Evolutionary conservation across 2,329 filamentous ascomycete species (phyloP), one percentile per base, ranked within the genome.

Genomic region (Fusarium floridanum): DNA sequence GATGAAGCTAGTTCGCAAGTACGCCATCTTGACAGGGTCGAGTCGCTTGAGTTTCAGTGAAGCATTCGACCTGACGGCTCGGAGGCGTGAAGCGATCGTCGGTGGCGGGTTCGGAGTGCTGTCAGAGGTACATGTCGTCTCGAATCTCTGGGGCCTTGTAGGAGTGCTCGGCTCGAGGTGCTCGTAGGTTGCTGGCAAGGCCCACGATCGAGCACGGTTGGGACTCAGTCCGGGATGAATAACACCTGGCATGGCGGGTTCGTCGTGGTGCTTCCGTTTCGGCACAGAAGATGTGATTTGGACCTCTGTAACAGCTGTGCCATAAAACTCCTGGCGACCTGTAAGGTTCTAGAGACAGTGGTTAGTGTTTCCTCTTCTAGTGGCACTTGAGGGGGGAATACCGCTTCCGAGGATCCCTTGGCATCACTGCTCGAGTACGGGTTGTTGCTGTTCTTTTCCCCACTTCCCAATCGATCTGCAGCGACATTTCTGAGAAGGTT

Each of bases 1-100:
- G 11, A 91, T 88, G 80, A 90, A 90, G 24, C 88, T 90, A 3
- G 89, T 91, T 16, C 89, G 87, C 34, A 91, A 83, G 74, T 91
- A 91, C 6, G 89, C 87, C 66, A 90, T 85, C 81, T 91, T 91
- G 63, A 91, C 84, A 0, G 88, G 88, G 77, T 91, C 89, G 69
- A 84, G 77, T 24, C 78, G 73, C 65, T 77, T 80, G 36, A 83
- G 78, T 55, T 80, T 83, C 41, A 79, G 56, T 0, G 80, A 82
- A 2, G 81, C 80, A 34, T 73, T 81, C 2, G 78, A 78, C 34
- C 77, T 78, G 37, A 78, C 67, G 16, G 66, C 71, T 14, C 75
- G 76, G 20, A 83, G 70, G 10, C 74, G 72, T 7, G 69, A 74
- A 2, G 79, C 59, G 1, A 80, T 32, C 3, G 72, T 77, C 4